Evolutionary conservation across 148 eudicot species (phyloP), one percentile per base, ranked within the genome.

Genomic region (Mesembryanthemum crystallinum): DNA sequence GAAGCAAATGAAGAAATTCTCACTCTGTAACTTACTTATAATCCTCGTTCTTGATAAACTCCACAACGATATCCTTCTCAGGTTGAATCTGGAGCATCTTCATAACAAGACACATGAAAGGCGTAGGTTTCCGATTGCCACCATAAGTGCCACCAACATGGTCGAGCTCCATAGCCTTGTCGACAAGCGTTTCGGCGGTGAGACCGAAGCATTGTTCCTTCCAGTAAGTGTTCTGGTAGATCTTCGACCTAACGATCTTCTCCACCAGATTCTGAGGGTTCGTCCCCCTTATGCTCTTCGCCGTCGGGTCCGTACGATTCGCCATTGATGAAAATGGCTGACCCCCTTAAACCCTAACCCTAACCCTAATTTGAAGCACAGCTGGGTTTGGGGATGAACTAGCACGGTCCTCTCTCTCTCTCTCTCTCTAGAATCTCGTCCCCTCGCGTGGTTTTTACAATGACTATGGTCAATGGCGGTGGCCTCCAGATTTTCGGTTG

Each of bases 81-180:
- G 97, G 97, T 74, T 89, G 97, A 83, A 95, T 95, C 85, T 95
- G 99, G 69, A 95, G 99, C 99, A 92, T 95, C 88, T 95, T 95
- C 91, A 85, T 83, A 55, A 95, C 91, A 33, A 95, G 89, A 58
- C 98, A 95, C 73, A 95, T 80, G 78, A 92, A 95, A 0, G 98
- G 97, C 2, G 97, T 87, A 1, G 99, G 99, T 69, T 88, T 92
- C 8, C 98, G 94, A 78, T 86, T 95, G 61, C 99, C 99, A 13
- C 97, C 98, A 37, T 43, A 77, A 30, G 99, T 92, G 20, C 98
- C 99, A 27, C 98, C 99, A 64, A 95, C 82, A 73, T 92, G 98
- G 83, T 95, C 97, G 66, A 92, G 87, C 87, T 92, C 99, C 99
- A 95, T 95, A 35, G 99, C 99, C 85, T 95, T 95, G 78, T 92